Conservation (phyloP, 78 protist genomes). For the Monosiga brevicollis region DNA sequence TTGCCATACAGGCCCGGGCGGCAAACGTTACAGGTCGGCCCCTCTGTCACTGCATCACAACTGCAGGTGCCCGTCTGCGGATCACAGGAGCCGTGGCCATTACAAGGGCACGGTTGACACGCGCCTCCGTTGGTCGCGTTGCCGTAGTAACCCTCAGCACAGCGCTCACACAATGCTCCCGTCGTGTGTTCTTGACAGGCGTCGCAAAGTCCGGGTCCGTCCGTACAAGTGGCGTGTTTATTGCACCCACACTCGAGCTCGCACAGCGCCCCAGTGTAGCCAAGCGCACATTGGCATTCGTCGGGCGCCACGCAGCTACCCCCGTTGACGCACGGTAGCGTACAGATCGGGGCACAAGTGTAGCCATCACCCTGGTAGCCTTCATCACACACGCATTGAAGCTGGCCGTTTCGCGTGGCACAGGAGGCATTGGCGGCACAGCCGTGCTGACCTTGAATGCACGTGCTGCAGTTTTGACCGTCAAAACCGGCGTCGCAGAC, state of each 20-base stretch:
- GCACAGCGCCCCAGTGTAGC: not conserved
- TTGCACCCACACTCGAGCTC: not conserved
- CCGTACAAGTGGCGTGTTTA: not conserved
- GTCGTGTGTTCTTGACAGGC: not conserved
- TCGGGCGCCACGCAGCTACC: not conserved
- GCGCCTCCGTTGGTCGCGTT: not conserved
- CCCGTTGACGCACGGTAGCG: not conserved
- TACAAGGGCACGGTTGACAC: not conserved
- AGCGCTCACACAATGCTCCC: not conserved
- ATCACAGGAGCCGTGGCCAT: not conserved
- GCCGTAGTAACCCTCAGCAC: not conserved
- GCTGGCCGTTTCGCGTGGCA: not conserved
- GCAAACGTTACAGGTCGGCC: not conserved
- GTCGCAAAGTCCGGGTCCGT: not conserved
- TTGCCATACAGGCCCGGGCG: not conserved
- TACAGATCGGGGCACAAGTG: not conserved
- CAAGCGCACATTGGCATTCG: not conserved
- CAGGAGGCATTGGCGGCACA: not conserved
- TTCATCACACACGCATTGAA: not conserved
- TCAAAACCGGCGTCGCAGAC: no score
- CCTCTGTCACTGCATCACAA: not conserved
- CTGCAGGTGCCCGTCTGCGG: not conserved
- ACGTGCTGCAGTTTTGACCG: not conserved
- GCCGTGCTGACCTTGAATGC: not conserved
- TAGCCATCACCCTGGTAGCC: not conserved